A percentile compares a stretch with the other conserved stretches of the same genome.
These are phyloP conservation scores for Metschnikowia anglica DNA, from an alignment of 805 yeast species.

Conservation along the genomic window DNA sequence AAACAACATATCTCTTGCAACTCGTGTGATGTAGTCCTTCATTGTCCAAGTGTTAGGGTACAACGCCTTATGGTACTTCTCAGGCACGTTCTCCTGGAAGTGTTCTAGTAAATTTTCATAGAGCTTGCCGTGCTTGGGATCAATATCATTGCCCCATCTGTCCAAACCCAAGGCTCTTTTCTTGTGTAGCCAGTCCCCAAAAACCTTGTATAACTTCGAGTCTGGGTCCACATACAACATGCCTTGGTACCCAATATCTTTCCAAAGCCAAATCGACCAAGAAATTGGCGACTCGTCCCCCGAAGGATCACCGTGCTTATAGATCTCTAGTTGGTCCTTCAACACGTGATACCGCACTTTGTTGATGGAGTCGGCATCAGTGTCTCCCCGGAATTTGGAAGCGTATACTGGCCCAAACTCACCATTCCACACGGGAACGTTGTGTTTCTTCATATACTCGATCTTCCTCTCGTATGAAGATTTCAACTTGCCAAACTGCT, in stretches of 20 bases:
- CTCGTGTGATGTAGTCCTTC: constrained; percentile 38
- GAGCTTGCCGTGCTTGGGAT: constrained; percentile 36
- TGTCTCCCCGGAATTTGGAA: constrained; percentile 42
- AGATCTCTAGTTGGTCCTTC: constrained; percentile 46
- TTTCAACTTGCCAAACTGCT: constrained; percentile 35
- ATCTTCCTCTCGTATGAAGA: constrained; percentile 44
- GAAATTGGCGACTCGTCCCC: constrained; percentile 46
- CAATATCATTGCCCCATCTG: constrained; percentile 50
- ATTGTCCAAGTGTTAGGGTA: constrained; percentile 44
- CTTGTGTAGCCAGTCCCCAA: constrained; percentile 43
- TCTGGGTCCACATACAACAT: constrained; percentile 46
- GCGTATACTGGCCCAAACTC: constrained; percentile 54
- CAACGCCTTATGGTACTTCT: constrained; percentile 36
- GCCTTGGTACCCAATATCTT: constrained; percentile 54
- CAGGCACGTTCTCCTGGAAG: constrained; percentile 40
- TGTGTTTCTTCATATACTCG: constrained; percentile 38
- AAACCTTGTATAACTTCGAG: constrained; percentile 42
- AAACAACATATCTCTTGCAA: constrained; percentile 43
- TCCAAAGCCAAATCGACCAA: constrained; percentile 56
- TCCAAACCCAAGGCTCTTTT: constrained; percentile 48
- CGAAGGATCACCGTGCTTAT: constrained; percentile 47
- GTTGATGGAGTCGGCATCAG: constrained; percentile 38
- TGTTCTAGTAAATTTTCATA: constrained; percentile 39
- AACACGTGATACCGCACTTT: constrained; percentile 41
- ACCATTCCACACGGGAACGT: constrained; percentile 55